Conservation (phyloP, 352 stramenopile species). For the Phytophthora macrochlamydospora region DNA sequence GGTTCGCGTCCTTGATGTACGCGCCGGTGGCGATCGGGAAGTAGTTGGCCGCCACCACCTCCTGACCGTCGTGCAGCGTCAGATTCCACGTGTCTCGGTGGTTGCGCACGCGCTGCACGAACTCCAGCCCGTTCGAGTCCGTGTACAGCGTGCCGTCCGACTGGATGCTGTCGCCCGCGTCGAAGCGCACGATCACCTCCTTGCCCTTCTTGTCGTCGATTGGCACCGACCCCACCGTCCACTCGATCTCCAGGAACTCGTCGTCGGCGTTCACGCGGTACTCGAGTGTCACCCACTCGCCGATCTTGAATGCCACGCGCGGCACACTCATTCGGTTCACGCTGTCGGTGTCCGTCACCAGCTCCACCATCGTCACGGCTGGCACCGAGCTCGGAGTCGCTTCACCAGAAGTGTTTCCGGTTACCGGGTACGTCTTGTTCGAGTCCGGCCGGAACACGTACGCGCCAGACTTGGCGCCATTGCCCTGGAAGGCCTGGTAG, state of each 20-base stretch:
- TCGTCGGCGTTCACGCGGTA: constrained; percentile 88
- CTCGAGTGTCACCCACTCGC: constrained; percentile 90
- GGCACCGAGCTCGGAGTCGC: constrained; percentile 9
- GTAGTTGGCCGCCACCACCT: constrained; percentile 97
- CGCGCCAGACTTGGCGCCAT: constrained; percentile 91
- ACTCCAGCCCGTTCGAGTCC: constrained; percentile 96
- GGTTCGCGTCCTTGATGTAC: constrained; percentile 91
- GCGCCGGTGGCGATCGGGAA: constrained; percentile 96
- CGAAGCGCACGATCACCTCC: constrained; percentile 95
- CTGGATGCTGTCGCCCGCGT: constrained; percentile 59
- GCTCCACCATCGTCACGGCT: constrained; percentile 48
- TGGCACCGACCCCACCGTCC: constrained; percentile 85
- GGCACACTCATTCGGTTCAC: constrained; percentile 24
- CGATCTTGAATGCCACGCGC: constrained; percentile 80
- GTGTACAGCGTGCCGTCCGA: constrained; percentile 84
- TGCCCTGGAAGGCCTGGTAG: constrained; percentile 67
- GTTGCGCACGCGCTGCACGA: constrained; percentile 90
- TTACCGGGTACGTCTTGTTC: constrained; percentile 60
- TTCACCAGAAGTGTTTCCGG: constrained; percentile 9
- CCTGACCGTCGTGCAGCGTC: constrained; percentile 85
- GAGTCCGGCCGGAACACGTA: constrained; percentile 96
- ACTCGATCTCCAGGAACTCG: constrained; percentile 95
- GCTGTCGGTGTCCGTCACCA: constrained; percentile 39
- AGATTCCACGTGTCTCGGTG: constrained; percentile 91
- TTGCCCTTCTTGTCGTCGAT: constrained; percentile 90